These are phyloP conservation scores for Voacanga thouarsii DNA, from an alignment of 257 asterid genomes.

Conservation along the genomic window DNA sequence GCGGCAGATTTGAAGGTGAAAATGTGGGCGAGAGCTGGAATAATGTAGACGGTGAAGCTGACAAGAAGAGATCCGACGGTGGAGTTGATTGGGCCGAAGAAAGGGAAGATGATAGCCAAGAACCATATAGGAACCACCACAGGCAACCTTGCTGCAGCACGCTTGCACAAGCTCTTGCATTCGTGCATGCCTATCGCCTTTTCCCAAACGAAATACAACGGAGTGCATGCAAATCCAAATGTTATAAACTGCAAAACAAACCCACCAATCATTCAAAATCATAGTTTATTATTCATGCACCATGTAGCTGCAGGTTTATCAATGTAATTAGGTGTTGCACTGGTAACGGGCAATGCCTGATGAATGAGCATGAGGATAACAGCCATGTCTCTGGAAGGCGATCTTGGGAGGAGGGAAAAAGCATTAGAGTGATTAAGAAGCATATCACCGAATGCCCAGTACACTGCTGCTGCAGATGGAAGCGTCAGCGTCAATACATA, in stretches of 20 bases:
- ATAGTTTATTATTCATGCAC: too few species aligned
- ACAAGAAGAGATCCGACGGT: slow-evolving; percentile 89
- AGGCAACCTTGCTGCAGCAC: slow-evolving; percentile 76
- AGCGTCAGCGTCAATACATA: slow-evolving; percentile 86
- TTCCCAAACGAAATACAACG: slow-evolving; percentile 90
- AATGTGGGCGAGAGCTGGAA: slow-evolving; percentile 85
- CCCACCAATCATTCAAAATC: neutral
- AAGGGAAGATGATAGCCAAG: slow-evolving; percentile 85
- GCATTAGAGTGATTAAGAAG: slow-evolving; percentile 93
- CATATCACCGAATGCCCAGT: slow-evolving; percentile 93
- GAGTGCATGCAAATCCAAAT: slow-evolving; percentile 97
- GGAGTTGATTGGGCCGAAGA: slow-evolving; percentile 94
- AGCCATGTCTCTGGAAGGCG: slow-evolving; percentile 87
- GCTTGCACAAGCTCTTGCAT: slow-evolving; percentile 84
- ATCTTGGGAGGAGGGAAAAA: slow-evolving; percentile 75
- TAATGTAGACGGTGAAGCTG: slow-evolving; percentile 87
- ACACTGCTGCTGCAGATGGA: slow-evolving; percentile 88
- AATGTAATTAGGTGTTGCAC: neutral
- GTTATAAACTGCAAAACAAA: slow-evolving; percentile 67
- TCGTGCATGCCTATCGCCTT: slow-evolving; percentile 91
- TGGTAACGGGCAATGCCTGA: slow-evolving; percentile 43
- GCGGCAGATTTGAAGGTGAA: slow-evolving; percentile 75
- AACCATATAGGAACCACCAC: slow-evolving; percentile 96
- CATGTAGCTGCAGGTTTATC: neutral
- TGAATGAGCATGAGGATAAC: slow-evolving; percentile 92